Evolutionary conservation across 805 yeast species (phyloP), one percentile per base, ranked within the genome.

Genomic region (Yamadazyma paraphyllophila): DNA sequence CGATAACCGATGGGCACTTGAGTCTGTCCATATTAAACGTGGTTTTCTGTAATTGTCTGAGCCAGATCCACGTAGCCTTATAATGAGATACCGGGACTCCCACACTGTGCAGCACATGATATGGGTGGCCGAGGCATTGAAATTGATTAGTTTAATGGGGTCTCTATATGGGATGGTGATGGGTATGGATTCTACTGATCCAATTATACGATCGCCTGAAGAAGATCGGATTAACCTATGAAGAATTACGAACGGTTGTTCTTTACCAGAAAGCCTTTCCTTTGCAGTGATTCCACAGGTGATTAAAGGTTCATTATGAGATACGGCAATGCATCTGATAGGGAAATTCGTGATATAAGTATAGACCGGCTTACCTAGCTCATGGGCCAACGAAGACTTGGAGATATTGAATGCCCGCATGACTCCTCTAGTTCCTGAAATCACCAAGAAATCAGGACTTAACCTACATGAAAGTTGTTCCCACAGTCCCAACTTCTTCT

Each of bases 131-230:
- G 85, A 83, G 1, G 80, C 71, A 4, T 95, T 87, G 61, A 91
- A 88, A 40, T 81, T 78, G 8, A 91, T 63, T 2, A 85, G 72
- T 51, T 84, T 84, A 33, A 91, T 80, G 1, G 96, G 95, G 61
- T 92, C 97, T 26, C 88, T 67, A 62, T 88, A 89, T 0, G 97
- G 97, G 41, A 88, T 73, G 0, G 95, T 84, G 27, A 90, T 81
- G 1, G 90, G 81, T 8, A 84, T 74, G 2, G 88, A 85, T 35
- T 78, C 80, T 3, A 76, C 80, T 17, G 67, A 53, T 6, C 45
- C 49, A 7, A 63, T 42, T 13, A 49, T 46, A 30, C 36, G 43
- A 16, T 42, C 32, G 1, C 47, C 53, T 4, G 38, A 33, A 26
- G 25, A 41, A 2, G 54, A 41, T 12, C 51, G 13, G 11, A 46